phyloP scores from a whole-genome alignment of 768 basidiomycete genomes.

The Daedaleopsis nitida region DNA sequence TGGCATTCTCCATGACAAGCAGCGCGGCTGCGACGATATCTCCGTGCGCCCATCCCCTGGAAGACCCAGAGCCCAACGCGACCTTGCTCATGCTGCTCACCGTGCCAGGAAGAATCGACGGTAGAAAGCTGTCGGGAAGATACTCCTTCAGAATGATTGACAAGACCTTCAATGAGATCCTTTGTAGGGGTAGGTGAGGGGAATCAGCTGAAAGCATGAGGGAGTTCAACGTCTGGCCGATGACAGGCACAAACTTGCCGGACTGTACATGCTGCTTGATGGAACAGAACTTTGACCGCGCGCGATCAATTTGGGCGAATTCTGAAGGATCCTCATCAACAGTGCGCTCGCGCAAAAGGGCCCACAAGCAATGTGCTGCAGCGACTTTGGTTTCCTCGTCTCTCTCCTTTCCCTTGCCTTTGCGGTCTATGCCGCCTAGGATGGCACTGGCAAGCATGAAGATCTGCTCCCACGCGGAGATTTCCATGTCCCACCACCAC shows the following conservation, averaged over 20 bases:
- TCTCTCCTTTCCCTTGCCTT: constrained; percentile 65
- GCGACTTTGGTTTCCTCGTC: constrained; percentile 85
- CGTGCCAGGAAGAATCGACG: constrained; percentile 81
- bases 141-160: constrained; percentile 51
- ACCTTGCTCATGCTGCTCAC: constrained; percentile 77
- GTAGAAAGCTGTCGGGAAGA: constrained; percentile 53
- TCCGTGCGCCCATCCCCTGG: constrained; percentile 73
- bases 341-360: constrained; percentile 58
- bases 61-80: constrained; percentile 53
- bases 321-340: constrained; percentile 39
- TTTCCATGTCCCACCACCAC: constrained; percentile 88
- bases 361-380: constrained; percentile 64
- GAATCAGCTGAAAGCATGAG: constrained; percentile 65
- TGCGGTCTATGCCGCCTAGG: constrained; percentile 64
- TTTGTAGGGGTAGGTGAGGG: constrained; percentile 60
- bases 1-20: constrained; percentile 52
- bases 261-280: constrained; percentile 44
- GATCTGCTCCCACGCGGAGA: constrained; percentile 79
- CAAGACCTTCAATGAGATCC: constrained; percentile 60
- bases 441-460: constrained; percentile 75
- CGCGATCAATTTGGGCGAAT: constrained; percentile 11
- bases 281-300: constrained; percentile 38
- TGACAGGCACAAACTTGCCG: constrained; percentile 64
- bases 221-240: constrained; percentile 82
- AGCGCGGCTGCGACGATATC: constrained; percentile 64